Evolutionary conservation across 768 basidiomycete genomes (phyloP), one percentile per base, ranked within the genome.

Genomic region (Naganishia onofrii): DNA sequence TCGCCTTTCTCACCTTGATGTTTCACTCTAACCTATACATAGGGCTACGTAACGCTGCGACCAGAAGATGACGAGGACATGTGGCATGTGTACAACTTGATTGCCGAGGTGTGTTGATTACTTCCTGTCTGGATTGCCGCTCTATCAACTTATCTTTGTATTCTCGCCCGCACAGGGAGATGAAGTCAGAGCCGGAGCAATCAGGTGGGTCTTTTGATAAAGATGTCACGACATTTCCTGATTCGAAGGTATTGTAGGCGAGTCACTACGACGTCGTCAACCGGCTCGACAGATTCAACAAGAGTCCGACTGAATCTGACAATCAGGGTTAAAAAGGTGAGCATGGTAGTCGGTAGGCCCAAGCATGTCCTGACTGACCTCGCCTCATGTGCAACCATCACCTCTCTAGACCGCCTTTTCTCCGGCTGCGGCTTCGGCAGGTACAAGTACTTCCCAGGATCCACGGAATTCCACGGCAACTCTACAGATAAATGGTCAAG

Each of bases 51-150:
- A 72, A 92, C 88, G n/a, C 84, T 97, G 54, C 88, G 92, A 57
- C 94, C 95, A 5, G 93, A 99, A 80, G 94, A 98, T 75, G 93
- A 97, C 76, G 96, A 99, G 82, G 96, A 99, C 81, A 96, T 99
- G 90, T 99, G 95, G 94, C 96, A 99, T 85, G 84, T 97, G 32
- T 99, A 98, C 82, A 98, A 99, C 83, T 84, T 99, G 68, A 96
- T 99, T 67, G 87, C 91, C 73, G 85, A 89, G 80, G 86, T 86
- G 55, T 63, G 84, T 69, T 1, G n/a, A 34, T n/a, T n/a, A n/a
- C n/a, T n/a, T n/a, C 4, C 2, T 12, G 2, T 26, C 9, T 69
- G 51, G 1, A 31, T 42, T n/a, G n/a, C n/a, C n/a, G n/a, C n/a
- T n/a, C n/a, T n/a, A n/a, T n/a, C n/a, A n/a, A n/a, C 56, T 7